Evolutionary conservation across 225 moss, liverwort and hornwort genomes (phyloP), one percentile per base, ranked within the genome.

Genomic region (Lunularia cruciata): DNA sequence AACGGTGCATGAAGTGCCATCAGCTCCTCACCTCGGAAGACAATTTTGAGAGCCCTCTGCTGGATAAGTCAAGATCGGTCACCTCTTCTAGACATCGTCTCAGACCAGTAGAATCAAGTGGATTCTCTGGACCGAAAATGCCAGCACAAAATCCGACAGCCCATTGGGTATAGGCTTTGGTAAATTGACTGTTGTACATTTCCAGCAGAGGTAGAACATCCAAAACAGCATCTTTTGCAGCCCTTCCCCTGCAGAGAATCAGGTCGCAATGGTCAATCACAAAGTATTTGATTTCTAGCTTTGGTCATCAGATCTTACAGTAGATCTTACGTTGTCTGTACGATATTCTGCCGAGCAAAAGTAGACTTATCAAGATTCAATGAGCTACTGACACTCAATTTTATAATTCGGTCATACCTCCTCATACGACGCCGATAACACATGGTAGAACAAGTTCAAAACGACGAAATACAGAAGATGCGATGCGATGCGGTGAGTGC

Each of bases 181-280:
- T 89, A 56, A 98, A 76, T 48, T 85, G 78, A 71, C 96, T 87
- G 77, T 98, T 92, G 69, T 89, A 98, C 34, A 98, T 84, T 79
- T 98, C 89, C 76, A 98, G 79, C 36, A 63, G 68, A 16, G 92
- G 86, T 19, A 84, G 71, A 51, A 58, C 73, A 59, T 57, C 60
- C 7, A 73, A 52, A 48, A 93, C 65, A 57, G 79, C 76, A n/a
- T 79, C 82, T 72, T 72, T 84, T 25, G 84, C 83, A 60, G 73
- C 75, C 70, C 75, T 77, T 54, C 65, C 78, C 74, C 84, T 87
- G 78, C 27, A 70, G 20, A 78, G 8, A 52, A 13, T 26, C 46
- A 23, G 15, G 4, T 42, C 22, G 27, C 1, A 5, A 64, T 45
- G 12, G 42, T 46, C 25, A 59, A 61, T 10, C 0, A n/a, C 19